Percentiles rank a stretch among this genome's conserved stretches.
These are phyloP conservation scores for Globisporangium abappressorium DNA, from an alignment of 352 stramenopile species.

Conservation along the genomic window DNA sequence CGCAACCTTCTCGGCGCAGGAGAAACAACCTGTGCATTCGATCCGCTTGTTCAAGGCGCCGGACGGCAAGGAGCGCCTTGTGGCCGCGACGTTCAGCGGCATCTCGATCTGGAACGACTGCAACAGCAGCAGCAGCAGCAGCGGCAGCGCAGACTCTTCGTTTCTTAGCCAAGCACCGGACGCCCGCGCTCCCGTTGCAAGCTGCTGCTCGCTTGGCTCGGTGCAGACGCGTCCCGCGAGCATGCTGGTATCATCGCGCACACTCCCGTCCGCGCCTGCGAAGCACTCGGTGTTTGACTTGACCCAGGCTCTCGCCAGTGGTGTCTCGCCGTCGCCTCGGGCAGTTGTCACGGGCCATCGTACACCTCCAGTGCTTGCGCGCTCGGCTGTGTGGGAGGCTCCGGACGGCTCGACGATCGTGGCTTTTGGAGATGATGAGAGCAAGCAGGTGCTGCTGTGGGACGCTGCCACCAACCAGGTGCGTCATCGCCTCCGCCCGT, in stretches of 20 bases:
- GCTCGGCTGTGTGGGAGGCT: conserved; percentile 41
- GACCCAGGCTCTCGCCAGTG: conserved; percentile 5
- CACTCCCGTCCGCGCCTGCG: conserved; percentile 16
- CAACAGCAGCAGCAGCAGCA: conserved; percentile 3
- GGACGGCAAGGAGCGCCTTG: conserved; percentile 32
- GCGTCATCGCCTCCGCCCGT: conserved; percentile 14
- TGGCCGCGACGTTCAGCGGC: conserved; percentile 39
- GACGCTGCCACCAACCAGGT: conserved; percentile 17
- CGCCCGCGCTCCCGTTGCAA: conserved; percentile 19
- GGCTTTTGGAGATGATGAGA: conserved; percentile 25
- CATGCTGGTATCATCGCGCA: conserved; percentile 44
- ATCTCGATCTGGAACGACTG: conserved; percentile 43
- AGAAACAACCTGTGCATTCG: conserved; percentile 55
- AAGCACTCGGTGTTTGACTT: conserved; percentile 52
- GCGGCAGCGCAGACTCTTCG: background rate
- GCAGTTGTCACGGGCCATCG: conserved; percentile 35
- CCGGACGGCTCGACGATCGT: conserved; percentile 9
- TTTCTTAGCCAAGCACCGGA: conserved; percentile 12
- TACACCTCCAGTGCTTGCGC: conserved; percentile 37
- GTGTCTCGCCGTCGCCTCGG: conserved; percentile 14
- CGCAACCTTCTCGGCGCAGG: conserved; percentile 29
- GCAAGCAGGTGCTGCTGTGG: conserved; percentile 24
- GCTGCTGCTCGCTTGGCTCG: conserved; percentile 34
- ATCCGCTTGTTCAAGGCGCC: conserved; percentile 31
- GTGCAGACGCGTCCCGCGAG: conserved; percentile 27